Percentiles rank a stretch among this genome's conserved stretches.
Evolutionary conservation across 371 early-diverging fungal species (phyloP).

Genomic region (Syncephalastrum racemosum): DNA sequence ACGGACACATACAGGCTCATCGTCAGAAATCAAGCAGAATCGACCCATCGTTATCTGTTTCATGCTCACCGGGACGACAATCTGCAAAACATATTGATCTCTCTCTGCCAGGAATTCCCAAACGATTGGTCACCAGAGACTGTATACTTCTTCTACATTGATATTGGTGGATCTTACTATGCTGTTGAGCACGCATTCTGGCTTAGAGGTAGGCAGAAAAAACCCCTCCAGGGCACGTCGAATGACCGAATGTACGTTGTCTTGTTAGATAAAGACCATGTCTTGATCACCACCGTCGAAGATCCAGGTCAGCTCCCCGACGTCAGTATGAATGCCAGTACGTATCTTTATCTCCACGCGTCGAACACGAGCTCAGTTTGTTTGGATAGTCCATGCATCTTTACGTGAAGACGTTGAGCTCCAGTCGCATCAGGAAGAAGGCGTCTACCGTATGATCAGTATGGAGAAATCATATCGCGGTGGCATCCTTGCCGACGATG

Average conservation of each 20-base stretch:
- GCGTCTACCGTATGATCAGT: slow-evolving; percentile 32
- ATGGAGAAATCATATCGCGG: slow-evolving; percentile 39
- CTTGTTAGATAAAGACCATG: slow-evolving; percentile 31
- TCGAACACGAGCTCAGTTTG: neutral
- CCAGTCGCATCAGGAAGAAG: slow-evolving; percentile 41
- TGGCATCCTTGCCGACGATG: slow-evolving; percentile 47
- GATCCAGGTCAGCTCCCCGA: slow-evolving; percentile 27
- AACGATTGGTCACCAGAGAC: slow-evolving; percentile 21
- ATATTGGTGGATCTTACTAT: slow-evolving; percentile 41
- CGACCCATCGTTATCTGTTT: slow-evolving; percentile 12
- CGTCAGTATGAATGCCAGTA: slow-evolving; percentile 41
- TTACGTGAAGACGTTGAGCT: slow-evolving; percentile 27
- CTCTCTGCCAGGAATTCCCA: slow-evolving; percentile 28
- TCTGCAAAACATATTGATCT: slow-evolving; percentile 21
- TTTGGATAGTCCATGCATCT: slow-evolving; percentile 31
- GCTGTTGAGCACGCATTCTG: slow-evolving; percentile 31
- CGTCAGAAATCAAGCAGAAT: slow-evolving; percentile 15
- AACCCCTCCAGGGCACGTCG: neutral
- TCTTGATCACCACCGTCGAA: slow-evolving; percentile 28
- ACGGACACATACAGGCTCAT: slow-evolving; percentile 15
- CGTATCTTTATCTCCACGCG: neutral
- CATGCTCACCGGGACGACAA: slow-evolving; percentile 31
- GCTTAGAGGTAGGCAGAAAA: slow-evolving; percentile 28
- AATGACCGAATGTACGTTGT: neutral
- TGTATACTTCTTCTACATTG: slow-evolving; percentile 39